phyloP scores from a whole-genome alignment of 2,329 filamentous ascomycete species.

The Stagonosporopsis chrysanthemi region DNA sequence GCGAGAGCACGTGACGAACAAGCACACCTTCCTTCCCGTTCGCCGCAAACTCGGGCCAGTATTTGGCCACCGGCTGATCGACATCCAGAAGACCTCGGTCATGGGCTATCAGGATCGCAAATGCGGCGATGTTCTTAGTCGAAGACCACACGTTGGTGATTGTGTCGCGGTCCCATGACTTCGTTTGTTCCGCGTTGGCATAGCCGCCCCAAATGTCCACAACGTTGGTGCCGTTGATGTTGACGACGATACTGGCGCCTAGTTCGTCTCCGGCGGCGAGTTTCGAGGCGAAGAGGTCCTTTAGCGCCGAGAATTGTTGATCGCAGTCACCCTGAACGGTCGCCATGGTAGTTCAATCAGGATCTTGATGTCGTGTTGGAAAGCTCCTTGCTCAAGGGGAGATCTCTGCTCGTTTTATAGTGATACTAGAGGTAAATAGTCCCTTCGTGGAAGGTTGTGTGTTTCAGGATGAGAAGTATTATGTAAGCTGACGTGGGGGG shows the following conservation, averaged over 20 bases:
- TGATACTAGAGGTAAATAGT: neutral
- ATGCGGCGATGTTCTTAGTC: conserved; percentile 19
- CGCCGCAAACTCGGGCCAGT: conserved; percentile 29
- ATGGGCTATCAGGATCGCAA: conserved; percentile 21
- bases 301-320: conserved; percentile 17
- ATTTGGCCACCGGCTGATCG: conserved; percentile 22
- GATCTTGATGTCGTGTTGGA: neutral
- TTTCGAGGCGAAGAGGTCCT: conserved; percentile 17
- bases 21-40: conserved; percentile 25
- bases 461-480: neutral
- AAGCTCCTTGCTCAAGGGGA: neutral
- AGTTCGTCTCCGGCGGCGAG: conserved; percentile 21
- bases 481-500: neutral
- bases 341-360: neutral
- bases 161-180: conserved; percentile 23
- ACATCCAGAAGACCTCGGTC: conserved; percentile 23
- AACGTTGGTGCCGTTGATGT: conserved; percentile 23
- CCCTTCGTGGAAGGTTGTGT: no score
- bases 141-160: conserved; percentile 27
- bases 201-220: conserved; percentile 27
- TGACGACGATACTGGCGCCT: conserved; percentile 25
- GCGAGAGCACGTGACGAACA: conserved; percentile 23
- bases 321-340: conserved; percentile 24
- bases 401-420: neutral
- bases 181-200: conserved; percentile 12